A percentile compares a stretch with the other conserved stretches of the same genome.
These are phyloP conservation scores for Cladophialophora chaetospira DNA, from an alignment of 2,329 filamentous ascomycete genomes.

Conservation along the genomic window DNA sequence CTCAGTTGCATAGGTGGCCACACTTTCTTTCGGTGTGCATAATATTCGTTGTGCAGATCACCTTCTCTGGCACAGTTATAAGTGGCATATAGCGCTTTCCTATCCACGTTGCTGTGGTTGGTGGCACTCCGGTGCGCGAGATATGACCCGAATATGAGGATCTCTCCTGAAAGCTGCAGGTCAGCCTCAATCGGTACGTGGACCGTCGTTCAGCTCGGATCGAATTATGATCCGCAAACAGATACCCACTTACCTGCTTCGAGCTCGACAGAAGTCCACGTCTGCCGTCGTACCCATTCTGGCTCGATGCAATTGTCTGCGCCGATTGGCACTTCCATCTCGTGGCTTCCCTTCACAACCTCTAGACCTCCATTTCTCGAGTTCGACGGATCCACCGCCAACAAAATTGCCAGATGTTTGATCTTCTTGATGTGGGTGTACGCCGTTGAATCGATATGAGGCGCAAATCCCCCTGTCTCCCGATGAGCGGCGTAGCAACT, in stretches of 20 bases:
- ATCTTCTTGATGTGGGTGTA: conserved; percentile 47
- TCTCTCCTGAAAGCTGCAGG: conserved; percentile 35
- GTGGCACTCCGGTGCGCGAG: conserved; percentile 43
- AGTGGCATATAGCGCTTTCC: conserved; percentile 47
- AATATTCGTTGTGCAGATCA: conserved; percentile 47
- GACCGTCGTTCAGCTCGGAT: too few relatives aligned
- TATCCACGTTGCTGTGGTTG: conserved; percentile 40
- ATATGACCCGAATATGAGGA: conserved; percentile 45
- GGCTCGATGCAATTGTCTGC: conserved; percentile 41
- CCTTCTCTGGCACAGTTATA: conserved; percentile 46
- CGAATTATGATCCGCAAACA: too few relatives aligned
- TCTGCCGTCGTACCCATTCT: conserved; percentile 40
- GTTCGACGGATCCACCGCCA: conserved; percentile 44
- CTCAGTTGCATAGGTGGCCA: conserved; percentile 47
- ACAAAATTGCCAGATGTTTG: conserved; percentile 45
- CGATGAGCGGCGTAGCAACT: background rate
- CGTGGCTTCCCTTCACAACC: conserved; percentile 44
- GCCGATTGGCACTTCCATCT: conserved; percentile 40
- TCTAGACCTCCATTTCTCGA: conserved; percentile 44
- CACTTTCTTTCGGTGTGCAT: conserved; percentile 43
- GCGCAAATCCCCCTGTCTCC: conserved; percentile 41
- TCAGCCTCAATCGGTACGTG: background rate
- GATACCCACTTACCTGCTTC: conserved; percentile 38
- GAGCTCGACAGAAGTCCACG: conserved; percentile 41
- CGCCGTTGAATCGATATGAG: conserved; percentile 46